Evolutionary conservation across 2,329 filamentous ascomycete species (phyloP).

Genomic region (Claviceps quebecensis): DNA sequence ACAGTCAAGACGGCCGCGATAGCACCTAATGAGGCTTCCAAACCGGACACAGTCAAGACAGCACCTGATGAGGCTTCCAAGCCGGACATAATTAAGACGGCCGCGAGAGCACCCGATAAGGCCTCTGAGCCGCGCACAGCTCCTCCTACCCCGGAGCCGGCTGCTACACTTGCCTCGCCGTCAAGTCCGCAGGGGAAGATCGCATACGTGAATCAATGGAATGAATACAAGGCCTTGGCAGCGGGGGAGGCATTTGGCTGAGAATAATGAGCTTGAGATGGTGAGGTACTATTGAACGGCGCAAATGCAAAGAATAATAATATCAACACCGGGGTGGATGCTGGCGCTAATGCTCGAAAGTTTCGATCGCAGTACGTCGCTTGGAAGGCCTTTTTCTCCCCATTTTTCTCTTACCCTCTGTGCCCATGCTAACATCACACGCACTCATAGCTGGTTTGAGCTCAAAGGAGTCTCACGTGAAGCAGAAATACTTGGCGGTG

Average conservation of each 20-base stretch:
- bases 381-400: not conserved
- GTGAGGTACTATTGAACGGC: not conserved
- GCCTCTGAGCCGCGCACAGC: not conserved
- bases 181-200: slow-evolving; percentile 15
- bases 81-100: not conserved
- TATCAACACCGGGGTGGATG: slow-evolving; percentile 16
- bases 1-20: not conserved
- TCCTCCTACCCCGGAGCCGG: slow-evolving; percentile 14
- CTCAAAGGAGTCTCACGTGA: slow-evolving; percentile 77
- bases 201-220: slow-evolving; percentile 24
- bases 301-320: slow-evolving; percentile 7
- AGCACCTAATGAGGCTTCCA: slow-evolving; percentile 1
- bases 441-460: slow-evolving; percentile 23
- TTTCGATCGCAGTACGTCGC: slow-evolving; percentile 27
- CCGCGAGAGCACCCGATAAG: not conserved
- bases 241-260: not conserved
- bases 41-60: not conserved
- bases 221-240: slow-evolving; percentile 13
- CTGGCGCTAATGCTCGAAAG: slow-evolving; percentile 20
- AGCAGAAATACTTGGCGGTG: slow-evolving; percentile 76
- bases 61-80: slow-evolving; percentile 1
- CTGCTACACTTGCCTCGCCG: slow-evolving; percentile 21
- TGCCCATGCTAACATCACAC: not conserved
- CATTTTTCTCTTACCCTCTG: not conserved
- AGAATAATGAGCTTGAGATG: not conserved